Evolutionary conservation across 1,284 basidiomycete genomes (phyloP).

Genomic region (Leccinum subfulvum): DNA sequence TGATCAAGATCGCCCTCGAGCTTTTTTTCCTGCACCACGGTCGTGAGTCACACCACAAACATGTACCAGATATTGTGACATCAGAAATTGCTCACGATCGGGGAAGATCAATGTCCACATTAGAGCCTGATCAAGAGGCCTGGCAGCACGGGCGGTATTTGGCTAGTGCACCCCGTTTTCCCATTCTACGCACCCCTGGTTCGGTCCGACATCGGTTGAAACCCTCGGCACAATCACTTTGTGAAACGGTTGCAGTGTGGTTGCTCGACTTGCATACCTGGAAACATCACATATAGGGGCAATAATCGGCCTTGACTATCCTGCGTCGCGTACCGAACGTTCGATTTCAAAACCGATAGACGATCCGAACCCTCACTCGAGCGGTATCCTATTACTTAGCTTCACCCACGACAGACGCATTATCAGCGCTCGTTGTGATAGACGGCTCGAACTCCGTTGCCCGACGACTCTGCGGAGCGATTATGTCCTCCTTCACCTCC

Average conservation of each 20-base stretch:
- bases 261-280: neutral
- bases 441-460: conserved; percentile 38
- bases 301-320: neutral
- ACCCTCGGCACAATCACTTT: neutral
- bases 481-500: conserved; percentile 57
- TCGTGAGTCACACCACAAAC: neutral
- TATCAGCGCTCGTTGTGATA: neutral
- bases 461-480: conserved; percentile 33
- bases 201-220: neutral
- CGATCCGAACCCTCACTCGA: conserved; percentile 14
- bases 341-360: conserved; percentile 4
- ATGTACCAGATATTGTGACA: neutral
- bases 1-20: neutral
- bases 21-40: neutral
- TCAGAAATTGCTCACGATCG: neutral
- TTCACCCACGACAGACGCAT: conserved; percentile 16
- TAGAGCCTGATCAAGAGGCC: neutral
- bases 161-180: neutral
- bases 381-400: conserved; percentile 22
- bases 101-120: neutral
- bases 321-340: neutral
- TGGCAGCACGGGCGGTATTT: neutral
- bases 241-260: neutral
- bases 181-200: neutral
- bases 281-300: neutral